Base-by-base conservation (phyloP, 768 basidiomycete genomes). In the Agaricus subrufescens region DNA sequence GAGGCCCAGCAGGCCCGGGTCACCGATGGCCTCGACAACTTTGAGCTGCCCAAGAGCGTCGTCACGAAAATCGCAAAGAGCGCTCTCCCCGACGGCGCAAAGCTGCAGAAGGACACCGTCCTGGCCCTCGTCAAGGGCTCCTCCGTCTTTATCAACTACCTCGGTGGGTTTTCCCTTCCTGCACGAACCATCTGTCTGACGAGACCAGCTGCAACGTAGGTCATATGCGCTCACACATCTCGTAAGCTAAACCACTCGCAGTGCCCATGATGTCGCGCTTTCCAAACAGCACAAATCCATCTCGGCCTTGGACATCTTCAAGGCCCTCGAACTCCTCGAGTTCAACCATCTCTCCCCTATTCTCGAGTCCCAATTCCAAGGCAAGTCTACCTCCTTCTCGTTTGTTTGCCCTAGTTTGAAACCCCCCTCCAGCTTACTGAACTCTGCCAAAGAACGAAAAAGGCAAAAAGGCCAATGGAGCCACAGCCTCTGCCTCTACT, bases 141-240 rank as follows among this genome's bases (percentile, higher is more conserved):
- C 3, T 95, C 95, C 0, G 89, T 98, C 50, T 98, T 98, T 69
- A 94, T 99, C 62, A 95, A 90, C 68, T 96, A 94, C 63, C 75
- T 98, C 7, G 87, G 95, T 89, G 67, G 61, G 86, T 73, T 51
- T 25, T 23, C 11, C 52, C 14, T 11, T 19, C 2, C n/a, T 27
- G 15, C 5, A 9, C 5, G 3, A 0, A 6, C 9, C 9, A 15
- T 23, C 5, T 38, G 37, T 12, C 34, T 53, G 31, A 53, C 23
- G n/a, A 6, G n/a, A 31, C 15, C 51, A 81, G 80, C 80, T 68
- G 80, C 79, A 39, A 80, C 79, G 80, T 79, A 64, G 58, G 75
- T 73, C 30, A 3, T 52, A 25, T 52, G 23, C 10, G 40, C 26
- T 27, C 8, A 43, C 9, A 9, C 11, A 3, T 7, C 26, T 26